Base-by-base conservation (phyloP, 768 basidiomycete genomes). In the Boletus rubroflammeus region DNA sequence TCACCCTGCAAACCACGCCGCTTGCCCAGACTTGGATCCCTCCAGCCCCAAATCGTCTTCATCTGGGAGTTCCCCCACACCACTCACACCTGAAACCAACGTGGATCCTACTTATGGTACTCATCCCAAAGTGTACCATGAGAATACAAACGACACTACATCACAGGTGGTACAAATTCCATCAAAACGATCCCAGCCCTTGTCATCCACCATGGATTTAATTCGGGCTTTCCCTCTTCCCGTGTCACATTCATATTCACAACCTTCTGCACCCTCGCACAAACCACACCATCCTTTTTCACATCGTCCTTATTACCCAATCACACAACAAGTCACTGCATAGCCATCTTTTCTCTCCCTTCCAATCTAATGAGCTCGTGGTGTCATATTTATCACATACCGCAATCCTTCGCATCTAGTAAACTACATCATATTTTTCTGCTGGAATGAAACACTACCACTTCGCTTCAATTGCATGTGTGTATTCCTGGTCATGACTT, bases 181-280 rank as follows among this genome's bases (percentile, higher is more conserved):
- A 13, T 26, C 62, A 6, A 68, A 71, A 25, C 70, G 53, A 39
- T 54, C 69, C 15, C 63, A 70, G 31, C 49, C 55, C 10, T 7
- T 54, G 23, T 25, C 63, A n/a, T 67, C 76, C 19, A 72, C 74
- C 7, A 67, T 74, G 41, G 80, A 81, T 1, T 58, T 81, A 3
- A 71, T 81, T 26, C 71, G 74, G 46, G 69, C 78, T 15, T 82
- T 82, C 47, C 80, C 80, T 26, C 62, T 81, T 56, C 78, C 80
- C 13, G 51, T 73, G 35, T 64, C 73, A 26, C 67, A 62, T 46
- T 52, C 64, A 1, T 49, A 56, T 54, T 54, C 60, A 38, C 68
- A 55, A 50, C 42, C 58, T 40, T 54, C 54, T 54, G 54, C 40
- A 26, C 54, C 66, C 5, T 63, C 56, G 40, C 63, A 68, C 43